Evolutionary conservation across 108 stramenopile species (phyloP), one percentile per base, ranked within the genome.

Genomic region (Pinguiococcus pyrenoidosus): DNA sequence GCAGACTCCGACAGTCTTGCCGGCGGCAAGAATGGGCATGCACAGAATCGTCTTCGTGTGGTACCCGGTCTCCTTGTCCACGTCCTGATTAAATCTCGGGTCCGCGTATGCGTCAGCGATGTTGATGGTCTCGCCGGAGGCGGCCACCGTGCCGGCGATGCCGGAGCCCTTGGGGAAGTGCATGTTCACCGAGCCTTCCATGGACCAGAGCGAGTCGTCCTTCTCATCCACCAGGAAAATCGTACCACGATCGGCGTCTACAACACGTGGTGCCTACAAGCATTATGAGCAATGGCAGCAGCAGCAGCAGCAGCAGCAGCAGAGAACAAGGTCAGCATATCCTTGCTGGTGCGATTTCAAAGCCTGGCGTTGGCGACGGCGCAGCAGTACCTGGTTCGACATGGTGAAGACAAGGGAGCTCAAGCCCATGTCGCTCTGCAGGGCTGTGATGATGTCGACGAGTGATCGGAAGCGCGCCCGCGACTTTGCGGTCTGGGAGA

Each of bases 161-260:
- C 73, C 73, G 20, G 37, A 44, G 51, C 46, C 68, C 32, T 69
- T 75, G 29, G 74, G 69, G 3, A 71, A 63, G 16, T 62, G 35
- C 9, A 75, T 29, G 44, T 75, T 68, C 21, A 74, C 65, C 30
- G 74, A 72, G n/a, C 74, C 75, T 51, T 78, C 74, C 44, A 78
- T 44, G 7, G 74, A 72, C 69, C 71, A 69, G 24, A 78, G 69
- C 46, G 59, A 68, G 4, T 37, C 7, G 33, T 40, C 22, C 6
- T 42, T 32, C 18, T 71, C 65, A 44, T 78, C 71, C 22, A 71
- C 64, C 1, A 78, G 27, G 39, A 63, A 78, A 12, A 73, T 46
- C 20, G 77, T 76, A 54, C 77, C 76, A 6, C 75, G 46, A 18
- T 78, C 69, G 1, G 74, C 74, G 23, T 71, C 72, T 29, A 73